Base-by-base conservation (phyloP, 495 filamentous ascomycete genomes). In the Collariella sp. region DNA sequence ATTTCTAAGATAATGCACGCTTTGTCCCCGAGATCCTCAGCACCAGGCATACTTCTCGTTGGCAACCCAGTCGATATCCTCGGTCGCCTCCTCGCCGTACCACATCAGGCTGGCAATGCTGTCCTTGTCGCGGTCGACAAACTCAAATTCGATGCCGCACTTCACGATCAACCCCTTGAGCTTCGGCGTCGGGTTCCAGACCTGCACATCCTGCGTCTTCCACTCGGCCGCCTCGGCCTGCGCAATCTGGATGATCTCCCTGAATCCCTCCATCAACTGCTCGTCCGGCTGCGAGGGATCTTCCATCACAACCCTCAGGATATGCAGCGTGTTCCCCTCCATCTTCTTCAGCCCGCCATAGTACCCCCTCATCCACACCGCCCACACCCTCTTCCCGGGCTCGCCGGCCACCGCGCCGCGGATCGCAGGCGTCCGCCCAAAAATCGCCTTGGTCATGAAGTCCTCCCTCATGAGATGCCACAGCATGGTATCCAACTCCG, bases 21-120 rank as follows among this genome's bases (percentile, higher is more conserved):
- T 2, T 16, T 9, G 7, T 22, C n/a, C 33, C 34, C 31, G 2
- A 1, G 13, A 18, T 22, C 15, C 0, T 82, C 68, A 96, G 66
- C 88, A 95, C 91, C 91, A 98, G 18, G 80, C 86, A 72, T 83
- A 96, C 76, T 94, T 96, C 78, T 98, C 91, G 64, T 94, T 95
- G 55, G 76, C 78, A 48, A 89, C 68, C 93, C 93, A 98, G 44
- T 89, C 85, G 38, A 95, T 72, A 20, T 83, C 74, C 35, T 75
- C 70, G 15, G 67, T 67, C 7, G 56, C 52, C 11, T 66, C 74
- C 19, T 67, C 62, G 7, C 72, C 77, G 52, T 79, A 76, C 76
- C 76, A 79, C 70, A 72, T 76, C 65, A 81, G 58, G 56, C 72
- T 75, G 0, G 76, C 62, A 51, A 81, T 79, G 47, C 76, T 79